Percentiles rank a stretch among this genome's conserved stretches.
Conservation (phyloP, 495 filamentous ascomycete species). For the Mycothermus thermophilus region DNA sequence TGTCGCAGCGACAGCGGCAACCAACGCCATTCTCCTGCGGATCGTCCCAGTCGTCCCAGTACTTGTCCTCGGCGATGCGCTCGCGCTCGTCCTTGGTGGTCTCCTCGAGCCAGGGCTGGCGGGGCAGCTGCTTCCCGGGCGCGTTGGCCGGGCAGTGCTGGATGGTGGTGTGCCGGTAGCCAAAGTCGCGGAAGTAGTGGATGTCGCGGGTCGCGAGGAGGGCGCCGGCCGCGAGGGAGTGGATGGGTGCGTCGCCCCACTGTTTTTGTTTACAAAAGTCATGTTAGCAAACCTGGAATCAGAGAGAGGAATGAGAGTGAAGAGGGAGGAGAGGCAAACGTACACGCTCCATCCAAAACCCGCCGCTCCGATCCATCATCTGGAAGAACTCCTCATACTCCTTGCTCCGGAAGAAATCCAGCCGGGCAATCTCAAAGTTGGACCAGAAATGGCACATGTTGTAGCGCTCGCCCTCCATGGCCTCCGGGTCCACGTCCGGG, state of each 20-base stretch:
- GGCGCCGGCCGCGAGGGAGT: slow-evolving; percentile 88
- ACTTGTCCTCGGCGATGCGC: slow-evolving; percentile 86
- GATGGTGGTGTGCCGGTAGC: slow-evolving; percentile 96
- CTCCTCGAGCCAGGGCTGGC: slow-evolving; percentile 68
- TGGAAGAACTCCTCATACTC: slow-evolving; percentile 97
- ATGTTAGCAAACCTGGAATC: neutral
- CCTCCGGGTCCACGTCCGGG: slow-evolving; percentile 75
- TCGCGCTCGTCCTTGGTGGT: slow-evolving; percentile 77
- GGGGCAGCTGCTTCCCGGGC: slow-evolving; percentile 71
- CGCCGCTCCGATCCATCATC: slow-evolving; percentile 96
- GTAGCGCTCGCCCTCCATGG: slow-evolving; percentile 95
- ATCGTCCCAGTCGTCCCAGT: slow-evolving; percentile 80
- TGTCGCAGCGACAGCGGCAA: slow-evolving; percentile 93
- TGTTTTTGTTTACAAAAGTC: slow-evolving; percentile 31
- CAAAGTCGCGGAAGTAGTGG: slow-evolving; percentile 99
- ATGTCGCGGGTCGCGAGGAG: slow-evolving; percentile 73
- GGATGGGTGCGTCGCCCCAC: slow-evolving; percentile 99
- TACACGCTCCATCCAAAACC: slow-evolving; percentile 98
- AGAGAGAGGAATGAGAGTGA: neutral
- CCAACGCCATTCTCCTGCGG: slow-evolving; percentile 94
- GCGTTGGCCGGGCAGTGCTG: slow-evolving; percentile 98
- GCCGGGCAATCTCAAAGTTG: slow-evolving; percentile 94
- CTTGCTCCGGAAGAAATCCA: slow-evolving; percentile 93
- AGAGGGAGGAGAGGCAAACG: slow-evolving; percentile 17
- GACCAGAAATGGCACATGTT: slow-evolving; percentile 99